A percentile compares a stretch with the other conserved stretches of the same genome.
Evolutionary conservation across 2,329 filamentous ascomycete genomes (phyloP).

Genomic region (Eutypella sp.): DNA sequence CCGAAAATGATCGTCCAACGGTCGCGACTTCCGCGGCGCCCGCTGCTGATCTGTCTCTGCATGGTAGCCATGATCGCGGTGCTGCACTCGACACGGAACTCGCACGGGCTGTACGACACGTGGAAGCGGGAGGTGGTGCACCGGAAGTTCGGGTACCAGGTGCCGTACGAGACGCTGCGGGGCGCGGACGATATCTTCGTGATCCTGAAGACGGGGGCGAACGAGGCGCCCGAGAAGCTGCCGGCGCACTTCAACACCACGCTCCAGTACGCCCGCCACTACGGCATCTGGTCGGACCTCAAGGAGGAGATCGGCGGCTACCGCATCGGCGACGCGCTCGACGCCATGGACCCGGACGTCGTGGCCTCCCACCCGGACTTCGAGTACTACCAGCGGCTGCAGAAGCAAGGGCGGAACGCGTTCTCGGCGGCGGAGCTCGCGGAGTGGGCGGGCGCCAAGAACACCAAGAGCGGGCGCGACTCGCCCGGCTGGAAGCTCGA

Average conservation of each 20-base stretch:
- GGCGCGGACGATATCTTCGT: neutral
- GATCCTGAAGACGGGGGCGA: neutral
- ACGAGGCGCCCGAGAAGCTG: neutral
- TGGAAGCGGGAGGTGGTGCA: too few species aligned
- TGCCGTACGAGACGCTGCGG: too few species aligned
- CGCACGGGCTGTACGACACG: too few species aligned
- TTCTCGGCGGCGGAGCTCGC: too few species aligned
- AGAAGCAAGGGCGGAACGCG: too few species aligned
- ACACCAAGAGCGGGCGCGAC: slow-evolving; percentile 28
- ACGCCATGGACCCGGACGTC: slow-evolving; percentile 12
- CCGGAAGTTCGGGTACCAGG: too few species aligned
- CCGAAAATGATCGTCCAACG: too few species aligned
- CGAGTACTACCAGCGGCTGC: slow-evolving; percentile 17
- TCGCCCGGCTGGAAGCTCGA: slow-evolving; percentile 32
- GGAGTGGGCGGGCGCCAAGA: slow-evolving; percentile 17
- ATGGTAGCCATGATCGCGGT: too few species aligned
- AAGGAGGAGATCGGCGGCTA: slow-evolving; percentile 14
- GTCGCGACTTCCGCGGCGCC: too few species aligned
- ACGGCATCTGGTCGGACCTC: slow-evolving; percentile 2
- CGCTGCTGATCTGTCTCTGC: too few species aligned
- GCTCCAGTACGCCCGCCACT: neutral
- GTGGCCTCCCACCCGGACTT: slow-evolving; percentile 13
- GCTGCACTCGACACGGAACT: too few species aligned
- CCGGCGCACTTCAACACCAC: neutral
- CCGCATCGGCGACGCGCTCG: slow-evolving; percentile 10